Conservation (phyloP, 2,329 filamentous ascomycete genomes). For the Cladosporium sp. region DNA sequence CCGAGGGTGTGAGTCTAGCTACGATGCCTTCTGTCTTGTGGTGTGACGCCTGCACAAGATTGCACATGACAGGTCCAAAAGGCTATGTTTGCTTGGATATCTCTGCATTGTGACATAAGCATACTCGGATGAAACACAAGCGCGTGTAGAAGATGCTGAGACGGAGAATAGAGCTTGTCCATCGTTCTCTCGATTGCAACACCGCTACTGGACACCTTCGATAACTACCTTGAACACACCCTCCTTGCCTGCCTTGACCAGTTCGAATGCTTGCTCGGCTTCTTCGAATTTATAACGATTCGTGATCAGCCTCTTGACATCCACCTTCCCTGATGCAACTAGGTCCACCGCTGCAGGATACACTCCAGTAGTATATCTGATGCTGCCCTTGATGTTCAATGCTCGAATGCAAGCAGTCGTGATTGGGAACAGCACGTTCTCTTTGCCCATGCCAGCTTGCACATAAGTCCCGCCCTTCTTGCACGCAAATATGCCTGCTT, state of each 20-base stretch:
- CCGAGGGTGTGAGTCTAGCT: no score
- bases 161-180: no score
- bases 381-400: slow-evolving; percentile 73
- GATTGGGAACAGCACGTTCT: slow-evolving; percentile 83
- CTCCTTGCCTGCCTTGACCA: slow-evolving; percentile 59
- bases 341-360: slow-evolving; percentile 79
- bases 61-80: no score
- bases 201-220: slow-evolving; percentile 31
- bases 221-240: slow-evolving; percentile 45
- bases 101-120: no score
- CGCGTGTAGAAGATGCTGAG: no score
- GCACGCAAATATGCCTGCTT: slow-evolving; percentile 66
- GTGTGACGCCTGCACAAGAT: no score
- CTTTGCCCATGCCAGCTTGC: slow-evolving; percentile 82
- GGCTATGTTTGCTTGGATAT: no score
- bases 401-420: slow-evolving; percentile 85
- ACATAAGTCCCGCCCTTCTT: slow-evolving; percentile 70
- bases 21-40: no score
- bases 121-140: no score
- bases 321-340: slow-evolving; percentile 65
- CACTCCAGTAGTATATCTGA: slow-evolving; percentile 50
- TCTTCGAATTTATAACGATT: slow-evolving; percentile 70
- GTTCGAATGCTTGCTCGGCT: slow-evolving; percentile 78
- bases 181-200: neutral
- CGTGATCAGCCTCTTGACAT: slow-evolving; percentile 71